Evolutionary conservation across 257 asterid genomes (phyloP), one percentile per base, ranked within the genome.

Genomic region (Nicotiana benthamiana): DNA sequence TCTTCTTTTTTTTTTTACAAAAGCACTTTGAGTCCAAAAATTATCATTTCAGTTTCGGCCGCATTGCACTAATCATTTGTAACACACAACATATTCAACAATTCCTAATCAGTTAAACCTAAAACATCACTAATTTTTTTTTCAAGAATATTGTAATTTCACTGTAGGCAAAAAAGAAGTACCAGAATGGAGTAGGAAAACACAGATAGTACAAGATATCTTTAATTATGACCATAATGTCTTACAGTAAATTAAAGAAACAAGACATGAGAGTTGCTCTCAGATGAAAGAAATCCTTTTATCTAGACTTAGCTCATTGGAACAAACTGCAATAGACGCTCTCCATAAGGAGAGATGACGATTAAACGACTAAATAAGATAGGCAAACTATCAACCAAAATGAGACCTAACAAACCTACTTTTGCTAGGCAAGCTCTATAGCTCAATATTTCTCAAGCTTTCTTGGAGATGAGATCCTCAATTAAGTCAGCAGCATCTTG

Each of bases 401-500:
- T 17, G 80, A 81, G 80, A 77, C 86, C 56, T 72, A 7, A 83
- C 77, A 85, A 46, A 48, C 74, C 86, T 72, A 32, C 3, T 28
- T 28, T 24, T 75, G 32, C 28, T n/a, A 48, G 22, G 66, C 34
- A 70, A 43, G 59, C 59, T 30, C 36, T 53, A 77, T 22, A 79
- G 16, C 80, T 75, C 84, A 62, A 67, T 66, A 51, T 79, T 86
- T 67, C 75, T 84, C 85, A 91, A 36, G 83, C 84, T 17, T 90
- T 89, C 60, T 86, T 85, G 83, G 87, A 83, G 17, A 92, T 16
- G 77, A 94, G 97, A 26, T 90, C 84, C 87, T 94, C 97, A 9
- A 94, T 94, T 65, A 94, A 86, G 86, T 93, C 91, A 0, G 98
- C 98, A 64, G 98, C 98, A 62, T 94, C 97, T 87, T 93, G 97